A percentile compares a stretch with the other conserved stretches of the same genome.
Evolutionary conservation across 2,329 filamentous ascomycete species (phyloP).

Genomic region (Aspergillus terreus): DNA sequence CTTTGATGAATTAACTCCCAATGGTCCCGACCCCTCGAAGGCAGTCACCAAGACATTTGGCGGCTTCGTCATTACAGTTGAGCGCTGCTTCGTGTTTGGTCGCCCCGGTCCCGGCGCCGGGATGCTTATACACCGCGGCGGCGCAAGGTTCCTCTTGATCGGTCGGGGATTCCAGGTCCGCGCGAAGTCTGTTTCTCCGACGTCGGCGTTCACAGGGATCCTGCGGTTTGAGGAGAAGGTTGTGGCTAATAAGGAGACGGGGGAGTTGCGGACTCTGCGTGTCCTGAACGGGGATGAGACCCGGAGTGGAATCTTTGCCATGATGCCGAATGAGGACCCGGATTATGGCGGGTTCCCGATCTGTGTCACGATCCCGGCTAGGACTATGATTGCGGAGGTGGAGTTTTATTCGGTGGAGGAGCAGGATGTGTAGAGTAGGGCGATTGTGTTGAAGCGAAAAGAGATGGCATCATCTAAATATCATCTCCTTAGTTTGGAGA

Average conservation of each 20-base stretch:
- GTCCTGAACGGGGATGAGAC: conserved; percentile 47
- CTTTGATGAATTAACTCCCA: conserved; percentile 19
- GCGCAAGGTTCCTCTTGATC: conserved; percentile 41
- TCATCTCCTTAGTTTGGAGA: too few species aligned
- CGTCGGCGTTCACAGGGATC: conserved; percentile 42
- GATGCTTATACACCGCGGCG: conserved; percentile 41
- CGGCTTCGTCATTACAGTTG: conserved; percentile 34
- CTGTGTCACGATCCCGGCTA: conserved; percentile 51
- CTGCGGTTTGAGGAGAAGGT: conserved; percentile 42
- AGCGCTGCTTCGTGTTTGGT: conserved; percentile 47
- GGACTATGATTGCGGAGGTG: background rate
- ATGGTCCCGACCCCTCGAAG: conserved; percentile 22
- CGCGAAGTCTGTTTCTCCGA: conserved; percentile 25
- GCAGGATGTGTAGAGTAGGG: too few species aligned
- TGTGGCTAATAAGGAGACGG: conserved; percentile 28
- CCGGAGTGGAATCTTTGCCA: conserved; percentile 44
- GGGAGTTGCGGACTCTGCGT: conserved; percentile 35
- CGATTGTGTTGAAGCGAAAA: too few species aligned
- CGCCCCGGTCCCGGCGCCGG: conserved; percentile 39
- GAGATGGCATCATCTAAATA: too few species aligned
- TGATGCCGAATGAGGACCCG: conserved; percentile 56
- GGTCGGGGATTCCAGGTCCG: conserved; percentile 45
- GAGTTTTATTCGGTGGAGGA: too few species aligned
- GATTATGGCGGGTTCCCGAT: conserved; percentile 57
- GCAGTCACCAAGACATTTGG: conserved; percentile 24